phyloP scores from a whole-genome alignment of 2,329 filamentous ascomycete species.

The Pseudocercospora ulei region DNA sequence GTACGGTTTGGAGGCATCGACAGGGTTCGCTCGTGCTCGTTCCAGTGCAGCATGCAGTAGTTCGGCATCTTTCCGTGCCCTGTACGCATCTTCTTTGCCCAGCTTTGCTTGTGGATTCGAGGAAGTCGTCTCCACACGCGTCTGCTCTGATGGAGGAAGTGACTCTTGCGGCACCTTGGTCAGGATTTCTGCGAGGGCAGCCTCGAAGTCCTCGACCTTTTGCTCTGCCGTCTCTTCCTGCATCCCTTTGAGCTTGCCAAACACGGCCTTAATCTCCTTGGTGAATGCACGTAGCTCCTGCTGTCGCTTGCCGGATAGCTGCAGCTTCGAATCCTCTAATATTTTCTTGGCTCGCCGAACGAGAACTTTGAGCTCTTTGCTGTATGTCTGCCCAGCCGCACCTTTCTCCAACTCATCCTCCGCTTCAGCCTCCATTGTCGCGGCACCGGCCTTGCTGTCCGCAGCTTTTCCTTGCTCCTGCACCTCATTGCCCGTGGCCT shows the following conservation, averaged over 20 bases:
- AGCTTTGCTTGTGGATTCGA: constrained; percentile 25
- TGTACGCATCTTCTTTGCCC: constrained; percentile 41
- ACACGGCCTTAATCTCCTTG: constrained; percentile 52
- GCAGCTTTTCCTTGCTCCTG: constrained; percentile 24
- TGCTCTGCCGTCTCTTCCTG: constrained; percentile 21
- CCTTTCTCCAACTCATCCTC: constrained; percentile 9
- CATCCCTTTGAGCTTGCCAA: constrained; percentile 44
- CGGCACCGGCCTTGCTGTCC: constrained; percentile 21
- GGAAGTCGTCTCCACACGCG: constrained; percentile 25
- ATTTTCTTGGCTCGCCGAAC: constrained; percentile 52
- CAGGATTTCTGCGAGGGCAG: constrained; percentile 33
- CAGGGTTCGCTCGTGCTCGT: constrained; percentile 62
- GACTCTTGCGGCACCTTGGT: constrained; percentile 41
- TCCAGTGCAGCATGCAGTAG: constrained; percentile 50
- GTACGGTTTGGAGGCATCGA: constrained; percentile 72
- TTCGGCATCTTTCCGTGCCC: constrained; percentile 49
- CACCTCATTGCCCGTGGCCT: constrained; percentile 17
- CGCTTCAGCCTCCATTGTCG: constrained; percentile 16
- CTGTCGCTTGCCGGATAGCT: constrained; percentile 61
- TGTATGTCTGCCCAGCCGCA: constrained; percentile 12
- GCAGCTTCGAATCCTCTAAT: constrained; percentile 43
- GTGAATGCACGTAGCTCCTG: constrained; percentile 65
- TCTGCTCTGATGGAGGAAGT: constrained; percentile 17
- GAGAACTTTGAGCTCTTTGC: constrained; percentile 46
- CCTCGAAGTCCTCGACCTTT: constrained; percentile 32